Percentiles rank a stretch among this genome's conserved stretches.
phyloP scores from a whole-genome alignment of 495 filamentous ascomycete genomes.

The Aspergillus mulundensis region DNA sequence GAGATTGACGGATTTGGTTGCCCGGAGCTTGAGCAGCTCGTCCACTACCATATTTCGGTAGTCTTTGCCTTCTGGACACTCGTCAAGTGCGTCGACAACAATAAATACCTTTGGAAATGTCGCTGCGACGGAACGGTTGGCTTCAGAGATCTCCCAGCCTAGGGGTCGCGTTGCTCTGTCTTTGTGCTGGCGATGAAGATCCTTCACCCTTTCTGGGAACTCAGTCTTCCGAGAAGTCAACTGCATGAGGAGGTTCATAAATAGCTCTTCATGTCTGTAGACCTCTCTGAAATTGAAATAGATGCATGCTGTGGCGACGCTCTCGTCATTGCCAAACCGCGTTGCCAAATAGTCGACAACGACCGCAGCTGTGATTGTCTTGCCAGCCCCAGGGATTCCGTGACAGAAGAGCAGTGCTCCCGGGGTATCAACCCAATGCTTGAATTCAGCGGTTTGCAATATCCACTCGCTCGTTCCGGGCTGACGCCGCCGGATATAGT shows the following conservation, averaged over 20 bases:
- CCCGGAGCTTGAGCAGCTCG: constrained; percentile 12
- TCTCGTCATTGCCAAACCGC: constrained; percentile 9
- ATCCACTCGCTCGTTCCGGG: neutral
- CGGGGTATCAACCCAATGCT: neutral
- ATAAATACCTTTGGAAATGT: constrained; percentile 28
- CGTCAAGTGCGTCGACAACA: constrained; percentile 43
- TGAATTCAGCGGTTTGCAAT: neutral
- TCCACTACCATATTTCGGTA: constrained; percentile 10
- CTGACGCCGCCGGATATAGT: neutral
- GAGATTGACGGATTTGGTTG: constrained; percentile 3
- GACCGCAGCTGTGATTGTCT: constrained; percentile 36
- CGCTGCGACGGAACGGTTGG: constrained; percentile 18
- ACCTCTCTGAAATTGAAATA: constrained; percentile 30
- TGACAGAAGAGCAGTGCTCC: constrained; percentile 36
- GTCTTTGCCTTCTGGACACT: constrained; percentile 12
- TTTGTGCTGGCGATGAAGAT: neutral
- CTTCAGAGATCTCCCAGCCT: constrained; percentile 25
- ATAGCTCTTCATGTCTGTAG: neutral
- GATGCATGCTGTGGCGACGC: constrained; percentile 29
- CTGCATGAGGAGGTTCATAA: neutral
- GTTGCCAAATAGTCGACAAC: constrained; percentile 27
- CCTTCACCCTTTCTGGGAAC: neutral
- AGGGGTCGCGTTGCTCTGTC: constrained; percentile 20
- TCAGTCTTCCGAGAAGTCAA: neutral
- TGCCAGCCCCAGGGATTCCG: constrained; percentile 41